phyloP scores from a whole-genome alignment of 108 stramenopile species.

The Schizochytrium sp. region DNA sequence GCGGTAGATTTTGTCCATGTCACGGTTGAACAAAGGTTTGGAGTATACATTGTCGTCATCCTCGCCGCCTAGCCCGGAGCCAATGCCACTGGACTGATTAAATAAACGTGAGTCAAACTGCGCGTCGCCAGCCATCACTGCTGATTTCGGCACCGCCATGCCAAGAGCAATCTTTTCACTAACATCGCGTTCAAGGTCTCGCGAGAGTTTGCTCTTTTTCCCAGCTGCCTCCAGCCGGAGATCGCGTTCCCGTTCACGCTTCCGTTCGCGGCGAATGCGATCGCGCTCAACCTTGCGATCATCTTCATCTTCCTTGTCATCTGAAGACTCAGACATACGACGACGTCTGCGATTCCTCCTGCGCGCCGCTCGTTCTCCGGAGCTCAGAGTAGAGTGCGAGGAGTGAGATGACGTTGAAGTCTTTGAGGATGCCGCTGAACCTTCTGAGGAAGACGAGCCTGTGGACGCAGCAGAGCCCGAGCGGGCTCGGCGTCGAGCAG shows the following conservation, averaged over 20 bases:
- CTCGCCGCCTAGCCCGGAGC: conserved; percentile 95
- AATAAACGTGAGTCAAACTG: conserved; percentile 94
- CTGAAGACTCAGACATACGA: conserved; percentile 62
- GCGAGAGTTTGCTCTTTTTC: conserved; percentile 83
- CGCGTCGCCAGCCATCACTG: conserved; percentile 77
- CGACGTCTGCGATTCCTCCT: background rate
- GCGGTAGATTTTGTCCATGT: conserved; percentile 88
- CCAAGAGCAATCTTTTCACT: conserved; percentile 98
- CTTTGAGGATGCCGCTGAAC: background rate
- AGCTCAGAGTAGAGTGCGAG: background rate
- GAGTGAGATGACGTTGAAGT: conserved; percentile 20
- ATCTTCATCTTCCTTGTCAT: conserved; percentile 71
- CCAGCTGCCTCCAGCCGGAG: conserved; percentile 85
- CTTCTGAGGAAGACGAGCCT: background rate
- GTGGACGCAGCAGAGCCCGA: conserved; percentile 22
- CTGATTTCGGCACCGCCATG: conserved; percentile 86
- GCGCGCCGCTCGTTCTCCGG: background rate
- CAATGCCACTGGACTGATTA: conserved; percentile 93
- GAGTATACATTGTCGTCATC: conserved; percentile 96
- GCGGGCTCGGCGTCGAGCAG: background rate
- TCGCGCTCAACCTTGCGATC: conserved; percentile 89
- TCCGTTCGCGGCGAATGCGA: conserved; percentile 86
- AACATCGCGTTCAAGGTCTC: conserved; percentile 89
- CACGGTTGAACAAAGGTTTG: conserved; percentile 90
- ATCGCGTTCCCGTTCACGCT: conserved; percentile 92